Conservation (phyloP, 83 land plant genomes). For the Picea mariana region DNA sequence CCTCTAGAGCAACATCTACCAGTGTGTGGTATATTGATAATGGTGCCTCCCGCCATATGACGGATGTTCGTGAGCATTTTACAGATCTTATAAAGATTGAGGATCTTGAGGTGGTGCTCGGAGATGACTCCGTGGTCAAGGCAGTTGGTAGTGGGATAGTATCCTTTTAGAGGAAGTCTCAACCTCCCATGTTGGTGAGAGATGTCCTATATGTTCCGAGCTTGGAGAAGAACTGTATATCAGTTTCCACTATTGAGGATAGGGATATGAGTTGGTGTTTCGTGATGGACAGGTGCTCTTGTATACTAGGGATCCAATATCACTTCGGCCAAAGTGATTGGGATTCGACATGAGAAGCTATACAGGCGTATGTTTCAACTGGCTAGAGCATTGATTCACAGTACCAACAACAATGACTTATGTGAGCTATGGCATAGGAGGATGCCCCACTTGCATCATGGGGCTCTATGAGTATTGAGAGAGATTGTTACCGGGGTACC, state of each 20-base stretch:
- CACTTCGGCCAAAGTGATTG: not conserved
- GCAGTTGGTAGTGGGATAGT: not conserved
- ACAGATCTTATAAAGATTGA: not conserved
- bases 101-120: not conserved
- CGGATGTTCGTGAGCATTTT: not conserved
- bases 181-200: not conserved
- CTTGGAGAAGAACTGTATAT: not conserved
- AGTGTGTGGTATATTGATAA: not conserved
- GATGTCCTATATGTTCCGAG: not conserved
- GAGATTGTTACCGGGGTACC: not conserved
- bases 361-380: no score
- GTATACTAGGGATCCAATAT: not conserved
- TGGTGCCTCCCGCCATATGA: not conserved
- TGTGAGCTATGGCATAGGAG: not conserved
- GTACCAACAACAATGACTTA: no score
- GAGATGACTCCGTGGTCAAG: not conserved
- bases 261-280: not conserved
- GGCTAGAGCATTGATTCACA: no score
- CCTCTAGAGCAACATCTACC: not conserved
- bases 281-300: not conserved
- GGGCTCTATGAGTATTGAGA: not conserved
- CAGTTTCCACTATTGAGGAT: not conserved
- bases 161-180: not conserved
- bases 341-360: no score
- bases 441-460: not conserved